Percentiles rank a stretch among this genome's conserved stretches.
phyloP scores from a whole-genome alignment of 179 eudicot genomes.

The Spergularia azorica region DNA sequence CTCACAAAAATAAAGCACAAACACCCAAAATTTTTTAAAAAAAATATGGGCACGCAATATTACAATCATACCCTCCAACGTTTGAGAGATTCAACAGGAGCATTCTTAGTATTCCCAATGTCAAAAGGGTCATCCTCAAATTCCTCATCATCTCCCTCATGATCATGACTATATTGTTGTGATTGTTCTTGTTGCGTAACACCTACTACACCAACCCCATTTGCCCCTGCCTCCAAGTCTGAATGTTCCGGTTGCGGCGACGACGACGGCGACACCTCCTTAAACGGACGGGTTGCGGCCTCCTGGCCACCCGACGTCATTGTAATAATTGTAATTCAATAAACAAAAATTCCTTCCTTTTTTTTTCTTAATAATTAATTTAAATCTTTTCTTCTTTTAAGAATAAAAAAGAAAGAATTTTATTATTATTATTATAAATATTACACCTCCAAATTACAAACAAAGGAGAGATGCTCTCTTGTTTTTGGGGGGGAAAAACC shows the following conservation, averaged over 20 bases:
- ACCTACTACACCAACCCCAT: constrained; percentile 6
- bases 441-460: too few relatives aligned
- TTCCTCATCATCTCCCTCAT: constrained; percentile 24
- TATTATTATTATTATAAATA: not conserved
- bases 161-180: constrained; percentile 3
- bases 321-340: not conserved
- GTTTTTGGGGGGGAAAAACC: constrained; percentile 21
- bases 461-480: constrained; percentile 12
- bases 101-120: constrained; percentile 72
- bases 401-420: not conserved
- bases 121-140: constrained; percentile 70
- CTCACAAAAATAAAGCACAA: not conserved
- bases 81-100: constrained; percentile 52
- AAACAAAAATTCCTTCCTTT: not conserved
- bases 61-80: constrained; percentile 73
- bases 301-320: constrained; percentile 25
- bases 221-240: constrained; percentile 32
- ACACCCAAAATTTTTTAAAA: not conserved
- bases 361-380: not conserved
- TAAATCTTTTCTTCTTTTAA: not conserved
- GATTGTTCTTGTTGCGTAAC: not conserved
- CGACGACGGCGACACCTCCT: not conserved
- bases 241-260: not conserved
- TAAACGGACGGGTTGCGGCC: not conserved
- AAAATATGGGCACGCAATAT: not conserved